A percentile compares a stretch with the other conserved stretches of the same genome.
Conservation (phyloP, 331 rosid genomes). For the Acacia concinna region DNA sequence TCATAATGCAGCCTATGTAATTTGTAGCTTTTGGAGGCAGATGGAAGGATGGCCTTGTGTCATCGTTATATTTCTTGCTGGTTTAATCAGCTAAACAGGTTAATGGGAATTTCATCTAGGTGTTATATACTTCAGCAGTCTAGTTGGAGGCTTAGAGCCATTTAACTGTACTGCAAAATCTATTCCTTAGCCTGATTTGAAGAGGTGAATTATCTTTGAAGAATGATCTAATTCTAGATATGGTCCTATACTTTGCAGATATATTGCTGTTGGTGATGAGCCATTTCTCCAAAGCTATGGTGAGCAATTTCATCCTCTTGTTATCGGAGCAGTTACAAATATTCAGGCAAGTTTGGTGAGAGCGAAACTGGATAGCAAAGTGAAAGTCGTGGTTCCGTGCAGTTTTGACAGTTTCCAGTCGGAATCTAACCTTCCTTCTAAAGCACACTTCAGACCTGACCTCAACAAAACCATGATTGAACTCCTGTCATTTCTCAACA, state of each 20-base stretch:
- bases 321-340: slow-evolving; percentile 74
- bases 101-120: slow-evolving; percentile 13
- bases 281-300: slow-evolving; percentile 77
- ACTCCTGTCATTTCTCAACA: slow-evolving; percentile 72
- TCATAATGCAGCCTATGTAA: background rate
- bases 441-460: slow-evolving; percentile 71
- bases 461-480: slow-evolving; percentile 80
- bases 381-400: slow-evolving; percentile 91
- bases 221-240: slow-evolving; percentile 26
- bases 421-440: slow-evolving; percentile 61
- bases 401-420: slow-evolving; percentile 75
- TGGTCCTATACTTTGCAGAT: slow-evolving; percentile 53
- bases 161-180: background rate
- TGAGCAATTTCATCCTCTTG: slow-evolving; percentile 68
- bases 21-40: slow-evolving; percentile 4
- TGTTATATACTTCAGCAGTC: background rate
- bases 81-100: slow-evolving; percentile 23
- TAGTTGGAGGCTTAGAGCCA: background rate
- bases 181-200: background rate
- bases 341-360: slow-evolving; percentile 65
- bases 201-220: slow-evolving; percentile 14
- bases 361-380: slow-evolving; percentile 65
- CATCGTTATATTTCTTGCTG: slow-evolving; percentile 16
- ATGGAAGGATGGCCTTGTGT: slow-evolving; percentile 6
- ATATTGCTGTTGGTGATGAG: slow-evolving; percentile 90